A percentile compares a stretch with the other conserved stretches of the same genome.
Evolutionary conservation across 192 early-diverging fungal species (phyloP).

Genomic region (Entomortierella parvispora): DNA sequence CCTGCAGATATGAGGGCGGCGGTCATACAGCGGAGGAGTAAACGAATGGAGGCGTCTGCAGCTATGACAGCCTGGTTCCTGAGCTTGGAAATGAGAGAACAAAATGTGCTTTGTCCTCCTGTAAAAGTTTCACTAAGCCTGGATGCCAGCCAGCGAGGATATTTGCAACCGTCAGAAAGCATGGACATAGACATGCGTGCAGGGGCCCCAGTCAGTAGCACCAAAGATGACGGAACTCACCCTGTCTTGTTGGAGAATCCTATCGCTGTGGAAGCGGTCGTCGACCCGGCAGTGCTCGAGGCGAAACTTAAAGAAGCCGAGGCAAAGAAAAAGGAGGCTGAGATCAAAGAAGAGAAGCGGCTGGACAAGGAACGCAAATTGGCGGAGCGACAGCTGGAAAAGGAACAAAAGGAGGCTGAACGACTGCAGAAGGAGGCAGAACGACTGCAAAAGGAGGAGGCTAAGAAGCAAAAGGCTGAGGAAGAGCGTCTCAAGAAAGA

Average conservation of each 20-base stretch:
- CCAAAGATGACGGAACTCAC: not conserved
- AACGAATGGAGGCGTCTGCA: conserved; percentile 49
- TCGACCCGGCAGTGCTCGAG: conserved; percentile 34
- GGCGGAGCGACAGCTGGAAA: conserved; percentile 43
- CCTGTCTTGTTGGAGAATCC: conserved; percentile 21
- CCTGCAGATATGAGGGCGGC: conserved; percentile 55
- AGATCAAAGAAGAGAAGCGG: conserved; percentile 43
- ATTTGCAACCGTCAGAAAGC: not conserved
- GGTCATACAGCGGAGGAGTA: conserved; percentile 42
- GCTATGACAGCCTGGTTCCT: conserved; percentile 48
- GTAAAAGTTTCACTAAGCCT: not conserved
- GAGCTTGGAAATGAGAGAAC: conserved; percentile 29
- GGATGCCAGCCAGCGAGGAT: not conserved
- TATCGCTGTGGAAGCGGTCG: conserved; percentile 21
- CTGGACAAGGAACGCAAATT: conserved; percentile 55
- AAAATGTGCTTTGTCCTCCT: conserved; percentile 39
- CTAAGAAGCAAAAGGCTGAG: conserved; percentile 56
- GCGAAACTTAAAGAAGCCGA: conserved; percentile 41
- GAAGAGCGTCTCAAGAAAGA: conserved; percentile 37
- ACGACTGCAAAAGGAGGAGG: conserved; percentile 47
- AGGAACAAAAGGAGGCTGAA: conserved; percentile 53
- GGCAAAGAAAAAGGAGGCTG: conserved; percentile 51
- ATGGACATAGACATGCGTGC: conserved; percentile 34
- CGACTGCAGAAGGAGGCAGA: conserved; percentile 50
- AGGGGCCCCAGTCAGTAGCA: no score